Evolutionary conservation across 306 rosid species (phyloP).

Genomic region (Quercus alba): DNA sequence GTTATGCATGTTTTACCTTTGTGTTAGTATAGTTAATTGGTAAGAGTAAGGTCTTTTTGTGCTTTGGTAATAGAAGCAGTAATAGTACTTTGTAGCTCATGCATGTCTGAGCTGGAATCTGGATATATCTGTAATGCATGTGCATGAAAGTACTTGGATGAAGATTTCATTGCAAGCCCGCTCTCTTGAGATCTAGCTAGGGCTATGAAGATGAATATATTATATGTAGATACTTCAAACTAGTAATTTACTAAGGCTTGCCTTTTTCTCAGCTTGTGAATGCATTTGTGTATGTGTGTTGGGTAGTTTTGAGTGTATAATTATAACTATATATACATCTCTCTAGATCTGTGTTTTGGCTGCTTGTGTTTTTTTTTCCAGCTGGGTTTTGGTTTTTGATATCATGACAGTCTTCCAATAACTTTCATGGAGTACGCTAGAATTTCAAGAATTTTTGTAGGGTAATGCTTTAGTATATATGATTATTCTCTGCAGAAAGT

Average conservation of each 20-base stretch:
- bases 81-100: background rate
- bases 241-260: background rate
- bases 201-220: background rate
- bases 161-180: background rate
- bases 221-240: background rate
- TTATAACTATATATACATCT: no score
- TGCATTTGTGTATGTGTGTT: background rate
- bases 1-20: no score
- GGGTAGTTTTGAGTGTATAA: no score
- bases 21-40: no score
- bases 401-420: background rate
- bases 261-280: background rate
- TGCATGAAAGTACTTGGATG: background rate
- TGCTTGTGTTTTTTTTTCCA: background rate
- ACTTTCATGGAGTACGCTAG: background rate
- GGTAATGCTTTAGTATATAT: background rate
- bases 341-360: background rate
- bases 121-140: background rate
- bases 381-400: background rate
- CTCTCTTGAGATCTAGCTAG: background rate
- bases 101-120: background rate
- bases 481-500: background rate
- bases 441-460: background rate
- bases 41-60: no score
- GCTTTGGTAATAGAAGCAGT: slow-evolving; percentile 2